Base-by-base conservation (phyloP, 208 protist species). In the Phytomonas sp. region DNA sequence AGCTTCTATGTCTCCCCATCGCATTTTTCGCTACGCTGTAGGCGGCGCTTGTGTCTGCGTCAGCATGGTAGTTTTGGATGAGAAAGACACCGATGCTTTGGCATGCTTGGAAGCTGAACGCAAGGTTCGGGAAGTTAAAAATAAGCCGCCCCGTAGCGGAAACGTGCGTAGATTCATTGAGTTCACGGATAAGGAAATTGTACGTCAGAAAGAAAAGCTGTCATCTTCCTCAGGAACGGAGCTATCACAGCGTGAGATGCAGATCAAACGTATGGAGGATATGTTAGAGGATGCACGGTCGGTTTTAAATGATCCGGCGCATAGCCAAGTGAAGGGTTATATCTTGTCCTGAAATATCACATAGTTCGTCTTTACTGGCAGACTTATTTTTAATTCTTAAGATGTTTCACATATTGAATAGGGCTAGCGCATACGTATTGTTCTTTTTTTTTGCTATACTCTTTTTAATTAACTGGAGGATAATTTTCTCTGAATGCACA, bases 101-200 rank as follows among this genome's bases (percentile, higher is more conserved):
- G 67, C 56, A 30, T 66, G 67, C 59, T 79, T 93, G 4, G 87
- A 93, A 61, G 64, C 81, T 31, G 73, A 81, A 72, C 87, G 87
- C 53, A 88, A 85, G 77, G 80, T 93, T 72, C 87, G 87, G 32
- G 80, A 93, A 64, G 76, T 93, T 13, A 90, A 90, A 71, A 93
- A 93, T 79, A 71, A 74, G 32, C 79, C 83, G 28, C 87, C 87
- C 17, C 84, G 87, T 67, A 93, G 78, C 68, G 87, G 87, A 61
- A 93, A 89, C 72, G 74, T 93, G 68, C 80, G 77, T 65, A 72
- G 79, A 53, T 93, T 87, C 61, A 78, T 93, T 53, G 84, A 90
- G 40, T 81, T 78, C 68, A 90, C 84, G 20, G 76, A 85, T 59
- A 93, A 88, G 76, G 84, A 93, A 74, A 81, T 89, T 23, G 62